phyloP scores from a whole-genome alignment of 257 asterid genomes.

The Gentiana straminea region DNA sequence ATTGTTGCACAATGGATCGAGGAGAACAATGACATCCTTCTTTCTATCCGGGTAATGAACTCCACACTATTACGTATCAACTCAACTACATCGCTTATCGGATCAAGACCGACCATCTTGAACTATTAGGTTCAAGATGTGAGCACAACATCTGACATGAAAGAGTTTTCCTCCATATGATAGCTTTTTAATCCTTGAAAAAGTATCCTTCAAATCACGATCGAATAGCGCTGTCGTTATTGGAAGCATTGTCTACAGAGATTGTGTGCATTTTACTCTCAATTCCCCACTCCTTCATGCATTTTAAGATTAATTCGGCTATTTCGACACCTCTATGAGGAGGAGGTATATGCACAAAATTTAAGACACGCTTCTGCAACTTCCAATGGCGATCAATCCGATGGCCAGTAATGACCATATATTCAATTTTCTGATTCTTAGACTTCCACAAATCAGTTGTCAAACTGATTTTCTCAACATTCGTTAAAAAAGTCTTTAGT shows the following conservation, averaged over 20 bases:
- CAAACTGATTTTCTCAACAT: not conserved
- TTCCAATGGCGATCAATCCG: not conserved
- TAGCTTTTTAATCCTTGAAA: not conserved
- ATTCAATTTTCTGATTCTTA: constrained; percentile 6
- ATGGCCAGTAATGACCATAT: not conserved
- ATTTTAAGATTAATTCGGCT: not conserved
- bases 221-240: constrained; percentile 3
- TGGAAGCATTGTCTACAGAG: not conserved
- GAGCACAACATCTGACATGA: not conserved
- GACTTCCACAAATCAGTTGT: constrained; percentile 4
- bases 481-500: not conserved
- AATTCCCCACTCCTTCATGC: not conserved
- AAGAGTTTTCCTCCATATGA: not conserved
- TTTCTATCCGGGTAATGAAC: not conserved
- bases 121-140: not conserved
- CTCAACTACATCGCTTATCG: not conserved
- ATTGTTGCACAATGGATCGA: not conserved
- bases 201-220: not conserved
- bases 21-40: not conserved
- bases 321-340: not conserved
- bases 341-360: not conserved
- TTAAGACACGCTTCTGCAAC: constrained; percentile 1
- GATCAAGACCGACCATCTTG: constrained; percentile 2
- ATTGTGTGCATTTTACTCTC: not conserved
- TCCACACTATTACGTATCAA: not conserved